Evolutionary conservation across 208 protist genomes (phyloP).

Genomic region (Polymyxa betae): DNA sequence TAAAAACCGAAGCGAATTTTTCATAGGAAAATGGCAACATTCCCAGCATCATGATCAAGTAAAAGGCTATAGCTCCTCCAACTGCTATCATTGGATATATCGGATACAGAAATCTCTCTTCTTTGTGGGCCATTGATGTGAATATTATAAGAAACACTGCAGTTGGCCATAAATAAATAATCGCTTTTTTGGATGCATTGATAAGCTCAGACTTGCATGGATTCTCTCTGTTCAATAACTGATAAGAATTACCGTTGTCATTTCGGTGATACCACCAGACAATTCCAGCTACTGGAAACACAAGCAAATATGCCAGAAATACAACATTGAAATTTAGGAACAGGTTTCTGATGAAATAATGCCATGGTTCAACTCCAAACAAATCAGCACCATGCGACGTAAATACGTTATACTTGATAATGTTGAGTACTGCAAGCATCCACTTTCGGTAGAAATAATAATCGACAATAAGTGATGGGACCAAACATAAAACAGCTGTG

Average conservation of each 20-base stretch:
- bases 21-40: neutral
- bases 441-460: constrained; percentile 23
- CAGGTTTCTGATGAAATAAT: constrained; percentile 83
- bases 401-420: constrained; percentile 1
- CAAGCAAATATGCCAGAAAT: constrained; percentile 60
- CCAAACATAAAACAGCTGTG: neutral
- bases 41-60: too few relatives aligned
- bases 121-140: constrained; percentile 58
- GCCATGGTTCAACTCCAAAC: constrained; percentile 87
- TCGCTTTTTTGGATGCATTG: too few relatives aligned
- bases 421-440: constrained; percentile 43
- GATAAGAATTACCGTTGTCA: too few relatives aligned
- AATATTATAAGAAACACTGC: constrained; percentile 48
- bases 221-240: neutral
- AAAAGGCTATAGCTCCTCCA: constrained; percentile 68
- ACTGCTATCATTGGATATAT: constrained; percentile 87
- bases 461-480: constrained; percentile 33
- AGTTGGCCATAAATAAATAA: neutral
- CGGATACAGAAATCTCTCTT: constrained; percentile 82
- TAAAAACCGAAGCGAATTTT: neutral
- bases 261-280: neutral
- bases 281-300: neutral
- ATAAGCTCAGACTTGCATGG: neutral
- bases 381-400: constrained; percentile 74
- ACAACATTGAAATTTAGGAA: constrained; percentile 88